Evolutionary conservation across 352 stramenopile genomes (phyloP), one percentile per base, ranked within the genome.

Genomic region (Phytophthora sp.): DNA sequence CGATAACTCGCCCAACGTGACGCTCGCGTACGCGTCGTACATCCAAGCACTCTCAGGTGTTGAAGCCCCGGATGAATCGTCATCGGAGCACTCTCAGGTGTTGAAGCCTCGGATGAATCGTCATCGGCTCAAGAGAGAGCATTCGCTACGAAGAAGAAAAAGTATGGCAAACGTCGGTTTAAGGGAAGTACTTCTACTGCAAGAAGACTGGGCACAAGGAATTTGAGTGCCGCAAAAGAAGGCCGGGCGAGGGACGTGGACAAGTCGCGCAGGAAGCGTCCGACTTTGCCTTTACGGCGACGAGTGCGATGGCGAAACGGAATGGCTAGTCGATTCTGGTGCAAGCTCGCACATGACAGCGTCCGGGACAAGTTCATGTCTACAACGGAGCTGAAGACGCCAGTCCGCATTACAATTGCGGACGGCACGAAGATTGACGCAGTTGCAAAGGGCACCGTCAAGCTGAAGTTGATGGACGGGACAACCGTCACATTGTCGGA

Each of bases 161-260:
- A n/a, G n/a, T n/a, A n/a, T n/a, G n/a, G n/a, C n/a, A n/a, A n/a
- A n/a, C n/a, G n/a, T n/a, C n/a, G n/a, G n/a, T n/a, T n/a, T n/a
- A n/a, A n/a, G n/a, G 41, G 31, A 56, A 64, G 45, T 55, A 37
- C 24, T 50, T 37, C 44, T 51, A 50, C 44, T 63, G 54, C 27
- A 49, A 49, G 21, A 50, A 63, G 34, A 12, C 11, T 15, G 26
- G 49, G 27, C 35, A 64, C 28, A 38, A 35, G 6, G 34, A 64
- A 28, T 20, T 45, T 9, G 44, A 56, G 18, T 64, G 55, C 35
- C 45, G 24, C 35, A 56, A 56, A 26, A 56, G 48, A 35, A 56
- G 48, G 15, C 13, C 15, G 13, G 23, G 48, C 9, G n/a, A 46
- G 24, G 34, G 37, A 46, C 35, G 34, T 20, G 49, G 23, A 21